These are phyloP conservation scores for Colletotrichum sidae DNA, from an alignment of 2,329 filamentous ascomycete genomes.

Conservation along the genomic window DNA sequence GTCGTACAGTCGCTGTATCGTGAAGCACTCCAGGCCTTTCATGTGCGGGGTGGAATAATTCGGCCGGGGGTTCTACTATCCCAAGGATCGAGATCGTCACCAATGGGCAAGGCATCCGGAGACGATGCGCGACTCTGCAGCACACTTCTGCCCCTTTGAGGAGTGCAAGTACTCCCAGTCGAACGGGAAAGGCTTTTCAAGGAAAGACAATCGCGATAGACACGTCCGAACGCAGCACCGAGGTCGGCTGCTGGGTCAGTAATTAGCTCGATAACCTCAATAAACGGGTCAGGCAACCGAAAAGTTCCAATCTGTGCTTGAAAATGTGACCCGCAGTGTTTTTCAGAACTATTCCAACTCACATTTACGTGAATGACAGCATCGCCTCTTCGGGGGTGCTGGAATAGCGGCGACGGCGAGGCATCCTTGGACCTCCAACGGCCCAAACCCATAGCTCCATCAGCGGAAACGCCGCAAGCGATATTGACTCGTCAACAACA, in stretches of 20 bases:
- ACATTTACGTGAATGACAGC: not conserved
- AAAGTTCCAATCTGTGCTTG: no score
- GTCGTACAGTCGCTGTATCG: not conserved
- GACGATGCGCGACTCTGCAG: not conserved
- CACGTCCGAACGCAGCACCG: slow-evolving; percentile 7
- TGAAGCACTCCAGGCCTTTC: slow-evolving; percentile 13
- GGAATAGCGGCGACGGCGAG: no score
- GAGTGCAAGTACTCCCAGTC: slow-evolving; percentile 20
- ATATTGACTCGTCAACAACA: not conserved
- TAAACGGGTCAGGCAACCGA: not conserved
- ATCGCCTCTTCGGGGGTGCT: not conserved
- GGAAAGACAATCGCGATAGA: slow-evolving; percentile 12
- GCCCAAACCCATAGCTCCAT: not conserved
- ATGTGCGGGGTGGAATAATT: slow-evolving; percentile 23
- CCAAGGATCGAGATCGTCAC: slow-evolving; percentile 30
- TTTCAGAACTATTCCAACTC: not conserved
- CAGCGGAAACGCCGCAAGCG: not conserved
- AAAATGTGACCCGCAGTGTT: no score
- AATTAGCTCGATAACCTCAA: not conserved
- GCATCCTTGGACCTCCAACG: no score
- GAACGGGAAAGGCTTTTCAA: not conserved
- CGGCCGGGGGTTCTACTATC: slow-evolving; percentile 2
- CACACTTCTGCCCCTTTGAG: slow-evolving; percentile 19
- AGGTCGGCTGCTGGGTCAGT: not conserved
- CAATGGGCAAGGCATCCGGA: slow-evolving; percentile 8